Evolutionary conservation across 129 eudicot genomes (phyloP), one percentile per base, ranked within the genome.

Genomic region (Rutidosis leptorrhynchoides): DNA sequence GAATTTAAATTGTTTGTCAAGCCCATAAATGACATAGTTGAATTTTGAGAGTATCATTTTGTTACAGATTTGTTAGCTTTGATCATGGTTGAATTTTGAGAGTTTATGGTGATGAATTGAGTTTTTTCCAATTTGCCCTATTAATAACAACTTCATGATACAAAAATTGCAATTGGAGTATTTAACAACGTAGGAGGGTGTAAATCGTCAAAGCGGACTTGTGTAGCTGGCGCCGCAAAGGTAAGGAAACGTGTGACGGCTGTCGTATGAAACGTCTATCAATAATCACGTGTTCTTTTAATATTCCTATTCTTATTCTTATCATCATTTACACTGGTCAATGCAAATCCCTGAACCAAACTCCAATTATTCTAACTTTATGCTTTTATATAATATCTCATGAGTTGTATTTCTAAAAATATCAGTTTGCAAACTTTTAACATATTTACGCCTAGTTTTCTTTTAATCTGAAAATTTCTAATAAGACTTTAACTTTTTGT

Each of bases 251-350:
- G 72, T 74, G 66, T 65, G 72, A 74, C 66, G 60, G 78, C 52
- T 74, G 72, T 65, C 72, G 25, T 65, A 74, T 28, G 78, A 42
- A 74, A 22, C 78, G 65, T 74, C 72, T 65, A 65, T 56, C 67
- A 20, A 17, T 42, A 43, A 74, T 74, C 78, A 74, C 78, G 72
- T 74, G 78, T 74, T 49, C 16, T 65, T 56, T 56, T 51, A 25
- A 52, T 19, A 42, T 69, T 56, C 74, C 10, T 23, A 6, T 71
- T 61, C 62, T 11, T 29, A 29, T 29, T 29, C 32, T 6, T 27
- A 27, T 27, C 4, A 2, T 4, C 4, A 27, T 30, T 30, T 4
- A 21, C 48, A 25, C 59, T 64, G 58, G 68, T 70, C 75, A 70
- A 58, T 59, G 59, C 60, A 46, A 70, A 70, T 45, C 75, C 30